These are phyloP conservation scores for Agaricus blazei DNA, from an alignment of 768 basidiomycete genomes.

Conservation along the genomic window DNA sequence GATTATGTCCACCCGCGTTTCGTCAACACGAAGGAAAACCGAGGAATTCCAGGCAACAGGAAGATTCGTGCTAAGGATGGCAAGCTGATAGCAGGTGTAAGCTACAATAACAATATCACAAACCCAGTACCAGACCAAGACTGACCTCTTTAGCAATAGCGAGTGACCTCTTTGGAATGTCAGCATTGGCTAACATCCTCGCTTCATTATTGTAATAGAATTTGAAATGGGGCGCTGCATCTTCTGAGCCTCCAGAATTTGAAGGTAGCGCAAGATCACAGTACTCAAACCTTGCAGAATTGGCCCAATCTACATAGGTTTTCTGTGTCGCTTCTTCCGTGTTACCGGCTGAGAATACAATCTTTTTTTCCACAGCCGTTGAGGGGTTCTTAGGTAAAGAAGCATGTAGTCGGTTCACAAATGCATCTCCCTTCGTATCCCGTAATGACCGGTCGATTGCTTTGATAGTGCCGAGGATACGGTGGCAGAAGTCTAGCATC, in stretches of 20 bases:
- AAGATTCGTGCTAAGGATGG: slow-evolving; percentile 88
- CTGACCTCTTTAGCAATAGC: slow-evolving; percentile 92
- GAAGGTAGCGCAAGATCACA: slow-evolving; percentile 69
- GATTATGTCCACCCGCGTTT: slow-evolving; percentile 86
- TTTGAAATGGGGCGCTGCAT: slow-evolving; percentile 68
- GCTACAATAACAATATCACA: slow-evolving; percentile 2
- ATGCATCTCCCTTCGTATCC: slow-evolving; percentile 86
- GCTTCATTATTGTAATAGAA: slow-evolving; percentile 81
- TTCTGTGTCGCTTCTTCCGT: slow-evolving; percentile 66
- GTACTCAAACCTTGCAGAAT: slow-evolving; percentile 79
- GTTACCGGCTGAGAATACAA: slow-evolving; percentile 13
- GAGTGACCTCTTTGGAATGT: slow-evolving; percentile 86
- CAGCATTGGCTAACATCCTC: slow-evolving; percentile 75
- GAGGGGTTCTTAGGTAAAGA: slow-evolving; percentile 70
- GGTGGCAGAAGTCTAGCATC: slow-evolving; percentile 76
- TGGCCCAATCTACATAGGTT: slow-evolving; percentile 84
- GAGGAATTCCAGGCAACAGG: slow-evolving; percentile 96
- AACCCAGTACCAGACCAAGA: neutral
- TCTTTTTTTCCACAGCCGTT: slow-evolving; percentile 23
- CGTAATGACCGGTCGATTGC: slow-evolving; percentile 85
- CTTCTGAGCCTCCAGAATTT: slow-evolving; percentile 31
- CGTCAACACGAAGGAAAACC: slow-evolving; percentile 89
- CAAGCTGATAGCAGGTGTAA: slow-evolving; percentile 50
- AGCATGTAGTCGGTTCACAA: slow-evolving; percentile 72
- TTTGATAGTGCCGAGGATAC: slow-evolving; percentile 75